Base-by-base conservation (phyloP, 495 filamentous ascomycete species). In the Penicillium canescens region DNA sequence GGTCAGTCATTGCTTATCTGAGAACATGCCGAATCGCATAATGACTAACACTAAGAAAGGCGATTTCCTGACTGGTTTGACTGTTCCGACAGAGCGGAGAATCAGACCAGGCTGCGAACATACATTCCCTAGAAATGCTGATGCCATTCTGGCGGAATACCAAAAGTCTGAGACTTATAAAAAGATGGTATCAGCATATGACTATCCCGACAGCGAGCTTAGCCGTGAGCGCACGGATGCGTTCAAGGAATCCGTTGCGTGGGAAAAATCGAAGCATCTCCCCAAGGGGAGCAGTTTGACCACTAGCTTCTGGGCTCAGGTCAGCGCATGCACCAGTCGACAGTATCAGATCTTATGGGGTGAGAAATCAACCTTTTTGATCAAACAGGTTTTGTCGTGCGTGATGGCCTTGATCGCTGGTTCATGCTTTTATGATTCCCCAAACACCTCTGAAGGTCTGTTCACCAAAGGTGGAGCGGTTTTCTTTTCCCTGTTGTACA, bases 401-500 rank as follows among this genome's bases (percentile, higher is more conserved):
- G 47, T 62, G 1, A 66, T 69, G 59, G 71, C 72, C 5, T 50
- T 75, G 37, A 71, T 75, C 26, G 69, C 66, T 21, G 72, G 72
- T 3, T 75, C 71, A 2, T 61, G 64, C 3, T 75, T 74, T 52
- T 75, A 75, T 38, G 59, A 73, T 31, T 57, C 70, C 12, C 69
- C 70, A 0, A 54, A 62, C 4, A 71, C 54, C 12, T 67, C 67
- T 1, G 60, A 46, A 10, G 79, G 80, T 36, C 64, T 81, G 10
- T 82, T 81, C 55, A 62, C 72, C 38, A 81, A 82, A 49, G 71
- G 68, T 6, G 80, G 80, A 53, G 78, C 74, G 10, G 49, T 82
- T 12, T 92, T 91, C 74, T 89, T 91, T 63, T 75, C 83, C 26
- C 60, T 91, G 3, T 67, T 93, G 24, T 91, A 90, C 67, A 88